Percentiles rank a stretch among this genome's conserved stretches.
Evolutionary conservation across 805 yeast species (phyloP).

Genomic region (Candida yuanshanica): DNA sequence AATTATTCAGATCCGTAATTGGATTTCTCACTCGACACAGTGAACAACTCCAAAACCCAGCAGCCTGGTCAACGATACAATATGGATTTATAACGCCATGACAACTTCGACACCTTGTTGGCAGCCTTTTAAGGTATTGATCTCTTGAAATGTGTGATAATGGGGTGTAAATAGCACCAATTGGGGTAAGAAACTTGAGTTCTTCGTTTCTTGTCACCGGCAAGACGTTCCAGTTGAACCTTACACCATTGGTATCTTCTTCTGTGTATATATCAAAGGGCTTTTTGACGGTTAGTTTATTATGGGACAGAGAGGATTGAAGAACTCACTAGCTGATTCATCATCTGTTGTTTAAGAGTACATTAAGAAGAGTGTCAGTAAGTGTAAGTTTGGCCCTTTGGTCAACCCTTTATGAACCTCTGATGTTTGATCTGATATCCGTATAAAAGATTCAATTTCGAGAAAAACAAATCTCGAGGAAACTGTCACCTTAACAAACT

Average conservation of each 20-base stretch:
- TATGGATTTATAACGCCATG: slow-evolving; percentile 79
- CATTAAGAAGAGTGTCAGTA: too few relatives aligned
- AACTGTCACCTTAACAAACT: neutral
- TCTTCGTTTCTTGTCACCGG: slow-evolving; percentile 88
- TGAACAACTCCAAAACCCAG: slow-evolving; percentile 78
- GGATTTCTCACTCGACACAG: slow-evolving; percentile 71
- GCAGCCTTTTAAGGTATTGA: slow-evolving; percentile 24
- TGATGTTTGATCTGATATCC: too few relatives aligned
- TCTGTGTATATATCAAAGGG: slow-evolving; percentile 35
- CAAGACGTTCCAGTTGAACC: slow-evolving; percentile 75
- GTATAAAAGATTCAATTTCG: too few relatives aligned
- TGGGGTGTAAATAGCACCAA: slow-evolving; percentile 90
- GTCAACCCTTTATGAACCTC: too few relatives aligned
- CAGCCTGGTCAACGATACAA: slow-evolving; percentile 68
- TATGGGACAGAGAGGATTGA: too few relatives aligned
- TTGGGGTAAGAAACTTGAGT: slow-evolving; percentile 82
- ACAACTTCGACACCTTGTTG: slow-evolving; percentile 73
- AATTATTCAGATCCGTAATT: slow-evolving; percentile 39
- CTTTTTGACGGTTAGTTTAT: neutral
- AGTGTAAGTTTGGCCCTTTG: too few relatives aligned
- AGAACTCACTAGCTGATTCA: neutral
- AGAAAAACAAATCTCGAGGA: neutral
- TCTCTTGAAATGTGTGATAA: slow-evolving; percentile 36
- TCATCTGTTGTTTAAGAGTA: too few relatives aligned
- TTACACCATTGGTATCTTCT: slow-evolving; percentile 43